These are phyloP conservation scores for Coniochaeta hoffmannii DNA, from an alignment of 2,329 filamentous ascomycete genomes.

Conservation along the genomic window DNA sequence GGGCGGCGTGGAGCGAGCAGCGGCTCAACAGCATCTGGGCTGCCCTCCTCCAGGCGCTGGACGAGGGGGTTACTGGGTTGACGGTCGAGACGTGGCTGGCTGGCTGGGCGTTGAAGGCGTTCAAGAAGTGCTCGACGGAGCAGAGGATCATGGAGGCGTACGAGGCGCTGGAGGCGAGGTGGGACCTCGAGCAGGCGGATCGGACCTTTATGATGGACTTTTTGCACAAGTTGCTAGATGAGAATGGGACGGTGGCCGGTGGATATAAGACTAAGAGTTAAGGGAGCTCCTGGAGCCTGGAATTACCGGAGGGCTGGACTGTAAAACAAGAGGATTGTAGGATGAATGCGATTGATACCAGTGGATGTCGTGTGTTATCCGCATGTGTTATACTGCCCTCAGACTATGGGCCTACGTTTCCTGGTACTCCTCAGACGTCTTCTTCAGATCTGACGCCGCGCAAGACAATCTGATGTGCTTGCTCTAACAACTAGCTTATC, in stretches of 20 bases:
- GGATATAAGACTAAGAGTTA: conserved; percentile 3
- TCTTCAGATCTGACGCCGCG: too few relatives aligned
- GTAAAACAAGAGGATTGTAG: conserved; percentile 1
- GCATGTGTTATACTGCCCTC: background rate
- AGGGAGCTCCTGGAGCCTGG: conserved; percentile 1
- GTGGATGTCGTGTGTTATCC: background rate
- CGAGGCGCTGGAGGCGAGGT: conserved; percentile 37
- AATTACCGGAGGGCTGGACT: background rate
- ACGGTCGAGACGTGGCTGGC: conserved; percentile 54
- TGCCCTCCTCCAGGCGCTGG: conserved; percentile 51
- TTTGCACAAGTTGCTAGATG: conserved; percentile 32
- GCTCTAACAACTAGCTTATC: too few relatives aligned
- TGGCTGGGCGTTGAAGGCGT: conserved; percentile 55
- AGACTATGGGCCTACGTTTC: too few relatives aligned
- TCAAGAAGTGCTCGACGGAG: conserved; percentile 48
- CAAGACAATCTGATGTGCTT: too few relatives aligned
- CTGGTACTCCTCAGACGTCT: too few relatives aligned
- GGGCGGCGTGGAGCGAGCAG: conserved; percentile 64
- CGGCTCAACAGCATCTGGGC: conserved; percentile 63
- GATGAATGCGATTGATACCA: conserved; percentile 1
- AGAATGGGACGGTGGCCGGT: conserved; percentile 9
- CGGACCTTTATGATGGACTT: conserved; percentile 39
- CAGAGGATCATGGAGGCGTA: conserved; percentile 49
- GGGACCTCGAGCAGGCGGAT: conserved; percentile 33
- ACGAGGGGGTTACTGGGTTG: conserved; percentile 36